Base-by-base conservation (phyloP, 345 rosid genomes). In the Citrus mangshanensis region DNA sequence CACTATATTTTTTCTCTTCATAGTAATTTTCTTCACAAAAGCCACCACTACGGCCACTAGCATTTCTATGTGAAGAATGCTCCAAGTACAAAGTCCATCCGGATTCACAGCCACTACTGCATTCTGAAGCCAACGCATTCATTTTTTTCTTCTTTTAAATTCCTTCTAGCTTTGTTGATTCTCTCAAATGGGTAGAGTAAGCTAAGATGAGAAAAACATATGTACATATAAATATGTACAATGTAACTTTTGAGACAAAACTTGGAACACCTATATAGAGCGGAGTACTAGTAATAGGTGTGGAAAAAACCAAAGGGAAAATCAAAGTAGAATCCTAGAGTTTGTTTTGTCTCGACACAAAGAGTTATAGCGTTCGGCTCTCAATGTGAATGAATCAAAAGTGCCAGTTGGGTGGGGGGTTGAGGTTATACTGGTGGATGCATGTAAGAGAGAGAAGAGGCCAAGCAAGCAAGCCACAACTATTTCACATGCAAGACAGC, bases 1-100 rank as follows among this genome's bases (percentile, higher is more conserved):
- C 70, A 9, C 24, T 30, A 9, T 9, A 54, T 18, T 54, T 21
- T 65, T 73, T 70, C 63, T 54, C 80, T 51, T 24, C 64, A 12
- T 58, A 16, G 28, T 22, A 24, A 7, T n/a, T 3, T 51, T 27
- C 60, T 22, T 71, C 76, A 65, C 72, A 37, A 72, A 73, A 70
- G 19, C 75, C 82, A 70, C 51, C 81, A 73, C 35, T 68, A 65
- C 75, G 79, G 67, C 42, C 77, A 14, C 60, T 66, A n/a, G 59
- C 83, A 30, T 81, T 79, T 73, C 77, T 58, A 55, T 73, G 71
- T 40, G 91, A 81, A 80, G 98, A 91, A 7, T 93, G 97, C 72
- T 93, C 98, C 22, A 95, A 85, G 88, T 95, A 95, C 1, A 90
- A 77, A 82, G 99, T 95, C 99, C 99, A 95, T n/a, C 99, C 99